Percentiles rank a stretch among this genome's conserved stretches.
phyloP scores from a whole-genome alignment of 352 stramenopile species.

The Pythium sukuiense region DNA sequence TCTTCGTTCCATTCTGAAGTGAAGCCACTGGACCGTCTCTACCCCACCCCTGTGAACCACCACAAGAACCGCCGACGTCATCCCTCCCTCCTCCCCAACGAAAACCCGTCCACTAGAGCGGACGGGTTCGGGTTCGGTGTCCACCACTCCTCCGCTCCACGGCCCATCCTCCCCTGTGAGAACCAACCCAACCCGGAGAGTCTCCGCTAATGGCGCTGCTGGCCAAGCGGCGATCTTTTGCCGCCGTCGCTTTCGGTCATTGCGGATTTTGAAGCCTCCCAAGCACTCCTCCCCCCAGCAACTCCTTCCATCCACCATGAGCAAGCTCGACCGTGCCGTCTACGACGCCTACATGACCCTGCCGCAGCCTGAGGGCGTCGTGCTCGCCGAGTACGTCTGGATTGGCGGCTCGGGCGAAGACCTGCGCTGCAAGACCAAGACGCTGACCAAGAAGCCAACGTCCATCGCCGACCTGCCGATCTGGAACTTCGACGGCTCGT shows the following conservation, averaged over 20 bases:
- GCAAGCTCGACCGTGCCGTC: conserved; percentile 77
- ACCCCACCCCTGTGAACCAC: neutral
- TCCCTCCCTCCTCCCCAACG: neutral
- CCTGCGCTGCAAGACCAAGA: conserved; percentile 94
- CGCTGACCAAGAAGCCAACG: conserved; percentile 70
- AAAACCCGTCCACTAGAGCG: conserved; percentile 11
- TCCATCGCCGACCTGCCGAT: conserved; percentile 87
- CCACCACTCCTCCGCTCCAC: neutral
- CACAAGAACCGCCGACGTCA: conserved; percentile 1
- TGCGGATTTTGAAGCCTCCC: conserved; percentile 33
- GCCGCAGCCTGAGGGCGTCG: conserved; percentile 39
- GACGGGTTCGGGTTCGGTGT: conserved; percentile 19
- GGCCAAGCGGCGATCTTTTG: conserved; percentile 14
- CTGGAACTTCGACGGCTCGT: conserved; percentile 98
- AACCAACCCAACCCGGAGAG: neutral
- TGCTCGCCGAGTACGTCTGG: conserved; percentile 95
- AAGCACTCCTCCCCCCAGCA: conserved; percentile 13
- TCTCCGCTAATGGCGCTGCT: neutral
- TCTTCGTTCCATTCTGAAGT: neutral
- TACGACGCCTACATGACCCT: conserved; percentile 84
- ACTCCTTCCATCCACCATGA: conserved; percentile 44
- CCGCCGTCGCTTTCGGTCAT: conserved; percentile 14
- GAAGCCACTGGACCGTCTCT: neutral
- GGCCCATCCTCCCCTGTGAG: neutral
- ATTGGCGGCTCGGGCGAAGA: conserved; percentile 92